Conservation (phyloP, 2,329 filamentous ascomycete genomes). For the Alternaria burnsii region DNA sequence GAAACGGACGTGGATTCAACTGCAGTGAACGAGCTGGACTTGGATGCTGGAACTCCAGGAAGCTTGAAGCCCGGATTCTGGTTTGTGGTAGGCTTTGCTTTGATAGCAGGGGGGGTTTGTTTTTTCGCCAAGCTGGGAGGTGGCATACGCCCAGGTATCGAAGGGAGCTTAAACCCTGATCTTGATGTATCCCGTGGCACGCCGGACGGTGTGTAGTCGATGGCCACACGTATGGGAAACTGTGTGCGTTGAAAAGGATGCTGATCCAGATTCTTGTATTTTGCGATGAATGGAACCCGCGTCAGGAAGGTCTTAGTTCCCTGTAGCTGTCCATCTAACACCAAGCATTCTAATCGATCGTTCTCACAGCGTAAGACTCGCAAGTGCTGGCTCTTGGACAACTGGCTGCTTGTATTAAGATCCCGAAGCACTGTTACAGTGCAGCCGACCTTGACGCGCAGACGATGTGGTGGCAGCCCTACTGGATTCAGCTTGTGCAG, state of each 20-base stretch:
- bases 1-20: not conserved
- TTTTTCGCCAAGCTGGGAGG: constrained; percentile 18
- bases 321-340: constrained; percentile 45
- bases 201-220: constrained; percentile 17
- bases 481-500: constrained; percentile 45
- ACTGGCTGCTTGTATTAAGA: constrained; percentile 38
- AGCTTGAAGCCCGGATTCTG: constrained; percentile 36
- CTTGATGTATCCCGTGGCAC: constrained; percentile 15
- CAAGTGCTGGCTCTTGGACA: constrained; percentile 47
- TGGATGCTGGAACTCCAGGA: constrained; percentile 38
- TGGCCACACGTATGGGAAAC: constrained; percentile 44
- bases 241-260: constrained; percentile 41
- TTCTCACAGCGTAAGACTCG: constrained; percentile 38
- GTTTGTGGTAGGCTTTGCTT: constrained; percentile 13
- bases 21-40: constrained; percentile 2
- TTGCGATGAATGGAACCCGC: constrained; percentile 37
- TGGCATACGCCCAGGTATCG: constrained; percentile 19
- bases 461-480: constrained; percentile 45
- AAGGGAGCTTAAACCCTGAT: constrained; percentile 34
- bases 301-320: constrained; percentile 45
- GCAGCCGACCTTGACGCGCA: constrained; percentile 47
- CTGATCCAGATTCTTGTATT: constrained; percentile 39
- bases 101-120: not conserved
- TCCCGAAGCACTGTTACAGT: constrained; percentile 40
- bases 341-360: constrained; percentile 43